A percentile compares a stretch with the other conserved stretches of the same genome.
Evolutionary conservation across 2,329 filamentous ascomycete genomes (phyloP).

Genomic region (Orbilia blumenaviensis): DNA sequence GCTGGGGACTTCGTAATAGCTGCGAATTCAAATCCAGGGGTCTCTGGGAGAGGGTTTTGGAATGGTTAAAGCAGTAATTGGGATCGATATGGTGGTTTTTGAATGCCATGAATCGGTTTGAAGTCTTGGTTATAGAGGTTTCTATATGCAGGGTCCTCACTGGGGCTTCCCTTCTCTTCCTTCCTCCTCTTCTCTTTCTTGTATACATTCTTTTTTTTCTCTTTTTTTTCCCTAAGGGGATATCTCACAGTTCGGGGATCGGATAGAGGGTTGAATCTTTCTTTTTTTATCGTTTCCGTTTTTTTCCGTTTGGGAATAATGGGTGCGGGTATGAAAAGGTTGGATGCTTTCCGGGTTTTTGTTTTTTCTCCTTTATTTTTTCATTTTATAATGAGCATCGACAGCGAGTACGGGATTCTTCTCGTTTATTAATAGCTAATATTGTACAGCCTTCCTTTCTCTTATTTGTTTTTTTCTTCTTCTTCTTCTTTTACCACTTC

Average conservation of each 20-base stretch:
- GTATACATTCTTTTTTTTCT: slow-evolving; percentile 28
- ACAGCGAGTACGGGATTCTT: background rate
- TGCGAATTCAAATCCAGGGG: background rate
- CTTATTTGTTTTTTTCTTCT: background rate
- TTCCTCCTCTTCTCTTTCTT: background rate
- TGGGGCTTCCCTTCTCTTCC: background rate
- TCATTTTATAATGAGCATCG: background rate
- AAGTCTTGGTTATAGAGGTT: too few relatives aligned
- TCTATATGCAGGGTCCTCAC: background rate
- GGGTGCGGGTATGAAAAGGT: too few relatives aligned
- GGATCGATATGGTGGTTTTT: background rate
- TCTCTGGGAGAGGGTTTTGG: background rate
- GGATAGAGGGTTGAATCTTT: slow-evolving; percentile 1
- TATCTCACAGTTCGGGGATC: background rate
- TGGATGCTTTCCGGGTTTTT: background rate
- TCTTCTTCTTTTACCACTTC: background rate
- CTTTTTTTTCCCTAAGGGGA: background rate
- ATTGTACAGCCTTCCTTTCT: slow-evolving; percentile 2
- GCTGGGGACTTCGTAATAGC: slow-evolving; percentile 14
- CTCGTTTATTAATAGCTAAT: background rate
- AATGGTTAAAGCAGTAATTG: too few relatives aligned
- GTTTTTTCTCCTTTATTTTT: background rate
- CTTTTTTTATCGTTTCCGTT: background rate
- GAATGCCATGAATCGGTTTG: background rate
- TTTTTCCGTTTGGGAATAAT: too few relatives aligned